These are phyloP conservation scores for Scheffersomyces lignosus DNA, from an alignment of 805 yeast genomes.

Conservation along the genomic window DNA sequence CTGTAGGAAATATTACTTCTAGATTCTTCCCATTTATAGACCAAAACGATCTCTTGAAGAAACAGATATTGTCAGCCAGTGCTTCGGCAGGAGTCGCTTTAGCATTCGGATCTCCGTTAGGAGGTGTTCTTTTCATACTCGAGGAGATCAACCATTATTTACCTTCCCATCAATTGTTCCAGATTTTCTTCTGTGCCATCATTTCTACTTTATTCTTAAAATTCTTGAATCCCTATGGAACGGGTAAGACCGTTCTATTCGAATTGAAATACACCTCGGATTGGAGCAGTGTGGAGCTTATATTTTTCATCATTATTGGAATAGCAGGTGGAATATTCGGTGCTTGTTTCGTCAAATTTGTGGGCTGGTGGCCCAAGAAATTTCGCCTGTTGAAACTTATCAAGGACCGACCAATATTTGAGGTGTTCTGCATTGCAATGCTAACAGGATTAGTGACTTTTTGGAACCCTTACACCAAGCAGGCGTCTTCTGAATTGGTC, in stretches of 20 bases:
- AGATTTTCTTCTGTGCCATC: conserved; percentile 57
- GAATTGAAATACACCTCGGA: conserved; percentile 51
- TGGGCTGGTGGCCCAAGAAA: conserved; percentile 44
- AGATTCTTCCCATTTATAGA: conserved; percentile 47
- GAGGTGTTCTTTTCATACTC: conserved; percentile 56
- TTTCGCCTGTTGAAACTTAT: conserved; percentile 36
- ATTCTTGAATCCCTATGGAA: conserved; percentile 57
- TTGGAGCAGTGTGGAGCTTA: conserved; percentile 51
- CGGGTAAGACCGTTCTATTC: conserved; percentile 57
- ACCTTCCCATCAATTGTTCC: conserved; percentile 54
- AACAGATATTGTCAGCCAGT: conserved; percentile 56
- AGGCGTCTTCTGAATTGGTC: conserved; percentile 50
- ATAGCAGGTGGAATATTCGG: conserved; percentile 56
- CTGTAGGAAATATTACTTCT: conserved; percentile 55
- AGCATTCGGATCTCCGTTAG: conserved; percentile 61
- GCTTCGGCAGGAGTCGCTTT: conserved; percentile 61
- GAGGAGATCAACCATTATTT: conserved; percentile 59
- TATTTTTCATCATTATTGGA: conserved; percentile 48
- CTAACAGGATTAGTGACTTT: conserved; percentile 49
- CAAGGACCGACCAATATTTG: conserved; percentile 40
- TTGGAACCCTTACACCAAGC: conserved; percentile 49
- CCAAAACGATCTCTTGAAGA: conserved; percentile 48
- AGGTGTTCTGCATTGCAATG: conserved; percentile 45
- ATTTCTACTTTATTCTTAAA: conserved; percentile 51
- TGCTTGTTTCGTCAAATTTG: conserved; percentile 48